A percentile compares a stretch with the other conserved stretches of the same genome.
Conservation (phyloP, 495 filamentous ascomycete genomes). For the Daldinia loculata region DNA sequence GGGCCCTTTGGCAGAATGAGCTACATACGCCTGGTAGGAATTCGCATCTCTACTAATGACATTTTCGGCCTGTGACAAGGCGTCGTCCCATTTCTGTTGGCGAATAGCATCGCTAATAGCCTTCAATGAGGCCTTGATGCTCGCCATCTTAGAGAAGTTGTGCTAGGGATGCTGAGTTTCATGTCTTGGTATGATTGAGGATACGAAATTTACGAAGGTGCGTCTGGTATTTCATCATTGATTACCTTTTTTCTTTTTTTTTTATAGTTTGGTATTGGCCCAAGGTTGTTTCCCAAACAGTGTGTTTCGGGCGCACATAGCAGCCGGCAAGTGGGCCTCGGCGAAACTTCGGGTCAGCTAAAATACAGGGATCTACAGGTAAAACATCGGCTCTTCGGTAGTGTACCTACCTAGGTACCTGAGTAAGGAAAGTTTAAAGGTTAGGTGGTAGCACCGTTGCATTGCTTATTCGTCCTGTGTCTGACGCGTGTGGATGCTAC, state of each 20-base stretch:
- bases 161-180: constrained; percentile 12
- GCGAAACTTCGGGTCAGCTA: constrained; percentile 16
- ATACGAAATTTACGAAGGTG: constrained; percentile 12
- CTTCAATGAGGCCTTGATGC: constrained; percentile 81
- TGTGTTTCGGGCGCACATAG: background rate
- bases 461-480: constrained; percentile 3
- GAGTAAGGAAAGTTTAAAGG: background rate
- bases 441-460: background rate
- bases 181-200: constrained; percentile 24
- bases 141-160: constrained; percentile 53
- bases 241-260: constrained; percentile 17
- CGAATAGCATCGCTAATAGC: constrained; percentile 82
- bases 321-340: background rate
- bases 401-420: too few relatives aligned
- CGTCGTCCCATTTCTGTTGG: constrained; percentile 78
- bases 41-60: constrained; percentile 75
- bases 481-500: background rate
- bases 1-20: background rate
- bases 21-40: constrained; percentile 78
- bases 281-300: background rate
- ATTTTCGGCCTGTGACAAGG: constrained; percentile 70
- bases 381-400: constrained; percentile 21
- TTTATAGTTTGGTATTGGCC: background rate
- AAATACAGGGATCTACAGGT: background rate
- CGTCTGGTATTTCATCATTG: constrained; percentile 33